These are phyloP conservation scores for Trypanosoma mega DNA, from an alignment of 208 protist species.

Conservation along the genomic window DNA sequence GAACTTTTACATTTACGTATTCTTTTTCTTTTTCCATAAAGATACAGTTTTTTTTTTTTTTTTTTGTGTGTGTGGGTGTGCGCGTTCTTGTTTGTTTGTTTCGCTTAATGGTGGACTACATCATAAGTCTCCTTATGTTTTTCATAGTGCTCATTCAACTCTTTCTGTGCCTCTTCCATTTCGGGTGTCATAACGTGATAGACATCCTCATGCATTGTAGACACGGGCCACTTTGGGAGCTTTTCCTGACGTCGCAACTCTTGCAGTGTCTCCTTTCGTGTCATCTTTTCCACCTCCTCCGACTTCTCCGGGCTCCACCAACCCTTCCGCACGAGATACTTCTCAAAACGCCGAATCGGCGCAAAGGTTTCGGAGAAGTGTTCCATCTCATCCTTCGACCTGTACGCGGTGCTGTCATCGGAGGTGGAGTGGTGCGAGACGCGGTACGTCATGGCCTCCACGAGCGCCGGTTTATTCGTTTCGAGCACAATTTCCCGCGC, in stretches of 20 bases:
- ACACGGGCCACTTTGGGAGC: conserved; percentile 58
- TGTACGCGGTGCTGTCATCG: conserved; percentile 94
- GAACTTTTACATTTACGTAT: not conserved
- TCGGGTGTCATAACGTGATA: conserved; percentile 56
- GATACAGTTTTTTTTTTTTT: conserved; percentile 26
- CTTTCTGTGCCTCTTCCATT: conserved; percentile 40
- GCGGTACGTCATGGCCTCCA: conserved; percentile 98
- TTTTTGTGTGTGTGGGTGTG: not conserved
- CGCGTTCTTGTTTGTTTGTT: not conserved
- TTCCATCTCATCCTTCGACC: conserved; percentile 57
- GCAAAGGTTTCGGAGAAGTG: conserved; percentile 47
- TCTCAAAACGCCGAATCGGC: conserved; percentile 72
- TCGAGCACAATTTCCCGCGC: conserved; percentile 86
- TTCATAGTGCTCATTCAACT: conserved; percentile 59
- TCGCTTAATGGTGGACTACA: not conserved
- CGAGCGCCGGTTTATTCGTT: conserved; percentile 85
- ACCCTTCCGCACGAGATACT: conserved; percentile 44
- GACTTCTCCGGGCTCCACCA: conserved; percentile 69
- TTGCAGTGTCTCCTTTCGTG: conserved; percentile 45
- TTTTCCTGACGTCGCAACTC: conserved; percentile 74
- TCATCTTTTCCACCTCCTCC: conserved; percentile 33
- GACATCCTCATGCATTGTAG: conserved; percentile 54
- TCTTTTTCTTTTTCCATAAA: not conserved
- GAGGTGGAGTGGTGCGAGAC: conserved; percentile 94
- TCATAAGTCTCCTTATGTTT: conserved; percentile 50